Conservation (phyloP, 2,329 filamentous ascomycete species). For the Penicillium decumbens region DNA sequence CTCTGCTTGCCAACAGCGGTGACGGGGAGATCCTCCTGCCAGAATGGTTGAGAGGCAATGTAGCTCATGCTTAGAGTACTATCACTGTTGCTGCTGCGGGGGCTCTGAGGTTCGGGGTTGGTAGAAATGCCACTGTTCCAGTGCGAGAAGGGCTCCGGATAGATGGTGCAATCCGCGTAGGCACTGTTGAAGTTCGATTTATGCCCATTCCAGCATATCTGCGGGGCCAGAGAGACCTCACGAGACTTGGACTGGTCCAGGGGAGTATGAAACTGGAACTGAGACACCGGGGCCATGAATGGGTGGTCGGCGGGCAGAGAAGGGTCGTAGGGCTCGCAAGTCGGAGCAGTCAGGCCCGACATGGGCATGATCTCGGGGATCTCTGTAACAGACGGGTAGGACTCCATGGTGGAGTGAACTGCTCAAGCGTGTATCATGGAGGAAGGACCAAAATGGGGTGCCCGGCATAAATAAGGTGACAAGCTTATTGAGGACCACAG, state of each 20-base stretch:
- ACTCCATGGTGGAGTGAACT: slow-evolving; percentile 8
- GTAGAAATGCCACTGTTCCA: slow-evolving; percentile 23
- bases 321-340: slow-evolving; percentile 7
- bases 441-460: slow-evolving; percentile 1
- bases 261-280: slow-evolving; percentile 9
- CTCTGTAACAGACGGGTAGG: slow-evolving; percentile 11
- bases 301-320: slow-evolving; percentile 9
- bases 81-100: slow-evolving; percentile 16
- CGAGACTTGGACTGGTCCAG: slow-evolving; percentile 4
- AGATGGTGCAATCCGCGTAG: slow-evolving; percentile 7
- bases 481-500: slow-evolving; percentile 7
- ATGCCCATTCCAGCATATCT: slow-evolving; percentile 11
- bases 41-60: slow-evolving; percentile 18
- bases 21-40: slow-evolving; percentile 17
- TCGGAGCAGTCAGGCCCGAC: neutral
- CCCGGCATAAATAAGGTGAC: slow-evolving; percentile 9
- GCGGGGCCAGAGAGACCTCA: neutral
- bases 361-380: slow-evolving; percentile 8
- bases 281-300: slow-evolving; percentile 9
- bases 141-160: slow-evolving; percentile 12
- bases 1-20: slow-evolving; percentile 7
- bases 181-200: neutral
- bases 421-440: too few relatives aligned
- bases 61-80: slow-evolving; percentile 15
- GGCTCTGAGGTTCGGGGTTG: slow-evolving; percentile 25